Evolutionary conservation across 2,329 filamentous ascomycete species (phyloP).

Genomic region (Nemania diffusa): DNA sequence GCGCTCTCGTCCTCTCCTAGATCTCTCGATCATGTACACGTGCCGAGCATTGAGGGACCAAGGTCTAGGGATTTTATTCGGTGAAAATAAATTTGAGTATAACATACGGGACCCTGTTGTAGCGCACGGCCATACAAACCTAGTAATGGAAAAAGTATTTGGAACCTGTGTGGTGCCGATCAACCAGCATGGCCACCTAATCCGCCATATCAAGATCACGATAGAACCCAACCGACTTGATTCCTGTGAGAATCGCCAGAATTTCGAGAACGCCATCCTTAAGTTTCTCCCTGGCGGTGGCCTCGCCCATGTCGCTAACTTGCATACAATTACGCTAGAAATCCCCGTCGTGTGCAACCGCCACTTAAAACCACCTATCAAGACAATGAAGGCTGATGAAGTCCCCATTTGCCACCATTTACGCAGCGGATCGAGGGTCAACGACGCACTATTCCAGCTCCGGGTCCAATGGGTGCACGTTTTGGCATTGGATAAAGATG

Average conservation of each 20-base stretch:
- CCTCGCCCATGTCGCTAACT: slow-evolving; percentile 39
- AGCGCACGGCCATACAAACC: slow-evolving; percentile 24
- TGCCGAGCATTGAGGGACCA: slow-evolving; percentile 52
- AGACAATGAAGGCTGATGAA: slow-evolving; percentile 23
- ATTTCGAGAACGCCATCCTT: slow-evolving; percentile 52
- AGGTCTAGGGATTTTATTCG: slow-evolving; percentile 57
- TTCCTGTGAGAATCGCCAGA: slow-evolving; percentile 36
- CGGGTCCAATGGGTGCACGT: slow-evolving; percentile 53
- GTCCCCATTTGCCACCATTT: slow-evolving; percentile 55
- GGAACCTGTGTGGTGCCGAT: slow-evolving; percentile 47
- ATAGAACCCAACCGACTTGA: slow-evolving; percentile 56
- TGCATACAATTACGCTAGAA: slow-evolving; percentile 58
- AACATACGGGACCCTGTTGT: slow-evolving; percentile 53
- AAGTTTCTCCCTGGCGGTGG: slow-evolving; percentile 48
- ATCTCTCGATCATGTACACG: slow-evolving; percentile 52
- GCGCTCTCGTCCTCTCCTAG: slow-evolving; percentile 46
- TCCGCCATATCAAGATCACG: slow-evolving; percentile 56
- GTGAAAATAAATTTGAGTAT: slow-evolving; percentile 61
- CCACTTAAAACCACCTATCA: slow-evolving; percentile 22
- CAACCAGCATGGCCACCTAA: slow-evolving; percentile 51
- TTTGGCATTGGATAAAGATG: slow-evolving; percentile 46
- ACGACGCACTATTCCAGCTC: slow-evolving; percentile 48
- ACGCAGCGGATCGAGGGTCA: slow-evolving; percentile 42
- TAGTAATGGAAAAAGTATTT: slow-evolving; percentile 46
- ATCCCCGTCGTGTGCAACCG: slow-evolving; percentile 48